These are phyloP conservation scores for Flaveria floridana DNA, from an alignment of 140 eudicot genomes.

Conservation along the genomic window DNA sequence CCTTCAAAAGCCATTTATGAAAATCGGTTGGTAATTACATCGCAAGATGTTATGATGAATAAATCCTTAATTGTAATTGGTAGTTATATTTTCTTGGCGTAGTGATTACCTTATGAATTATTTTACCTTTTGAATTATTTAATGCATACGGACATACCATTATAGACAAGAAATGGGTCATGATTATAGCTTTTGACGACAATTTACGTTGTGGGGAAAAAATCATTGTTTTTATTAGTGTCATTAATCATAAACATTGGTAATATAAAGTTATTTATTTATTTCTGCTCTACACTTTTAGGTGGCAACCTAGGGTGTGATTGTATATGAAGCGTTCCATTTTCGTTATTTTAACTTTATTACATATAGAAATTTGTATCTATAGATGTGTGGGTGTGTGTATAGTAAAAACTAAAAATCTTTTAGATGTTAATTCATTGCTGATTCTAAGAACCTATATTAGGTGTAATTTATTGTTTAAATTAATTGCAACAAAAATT, in stretches of 20 bases:
- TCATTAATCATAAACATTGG: neutral
- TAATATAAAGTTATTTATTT: neutral
- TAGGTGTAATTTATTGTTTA: no score
- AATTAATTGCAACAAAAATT: no score
- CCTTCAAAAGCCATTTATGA: neutral
- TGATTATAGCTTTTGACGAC: neutral
- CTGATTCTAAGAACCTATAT: no score
- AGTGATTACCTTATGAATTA: neutral
- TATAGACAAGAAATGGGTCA: conserved; percentile 1
- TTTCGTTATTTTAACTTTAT: neutral
- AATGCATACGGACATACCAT: neutral
- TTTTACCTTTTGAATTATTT: neutral
- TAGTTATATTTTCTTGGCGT: neutral
- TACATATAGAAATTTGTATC: no score
- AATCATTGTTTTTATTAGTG: neutral
- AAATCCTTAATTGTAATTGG: neutral
- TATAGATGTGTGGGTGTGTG: no score
- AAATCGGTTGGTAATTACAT: neutral
- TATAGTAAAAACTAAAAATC: no score
- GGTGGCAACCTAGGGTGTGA: neutral
- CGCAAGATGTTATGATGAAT: neutral
- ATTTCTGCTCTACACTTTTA: neutral
- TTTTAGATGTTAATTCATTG: no score
- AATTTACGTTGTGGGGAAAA: neutral
- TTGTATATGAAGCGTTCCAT: neutral